A percentile compares a stretch with the other conserved stretches of the same genome.
phyloP scores from a whole-genome alignment of 2,329 filamentous ascomycete genomes.

The Claviceps arundinis region DNA sequence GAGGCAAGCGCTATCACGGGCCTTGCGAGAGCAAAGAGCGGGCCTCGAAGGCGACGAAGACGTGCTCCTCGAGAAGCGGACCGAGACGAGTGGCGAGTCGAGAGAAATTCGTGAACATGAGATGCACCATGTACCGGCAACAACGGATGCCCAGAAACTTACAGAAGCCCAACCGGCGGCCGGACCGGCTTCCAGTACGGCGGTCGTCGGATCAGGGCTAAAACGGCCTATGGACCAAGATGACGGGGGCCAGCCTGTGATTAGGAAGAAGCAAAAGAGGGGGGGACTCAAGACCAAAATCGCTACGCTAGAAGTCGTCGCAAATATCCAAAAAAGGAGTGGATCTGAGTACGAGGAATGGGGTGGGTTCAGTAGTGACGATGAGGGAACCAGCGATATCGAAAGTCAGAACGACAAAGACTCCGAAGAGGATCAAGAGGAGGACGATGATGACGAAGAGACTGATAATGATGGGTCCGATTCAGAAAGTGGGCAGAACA shows the following conservation, averaged over 20 bases:
- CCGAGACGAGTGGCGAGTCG: conserved; percentile 19
- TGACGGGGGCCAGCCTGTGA: conserved; percentile 64
- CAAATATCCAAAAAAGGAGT: conserved; percentile 22
- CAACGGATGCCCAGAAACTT: neutral
- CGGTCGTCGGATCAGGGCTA: conserved; percentile 57
- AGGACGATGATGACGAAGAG: conserved; percentile 9
- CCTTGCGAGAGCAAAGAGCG: conserved; percentile 49
- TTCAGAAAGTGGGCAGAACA: conserved; percentile 11
- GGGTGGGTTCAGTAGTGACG: conserved; percentile 46
- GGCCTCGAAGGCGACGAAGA: conserved; percentile 44
- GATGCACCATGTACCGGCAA: conserved; percentile 7
- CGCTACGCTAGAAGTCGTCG: conserved; percentile 29
- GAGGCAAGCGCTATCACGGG: conserved; percentile 51
- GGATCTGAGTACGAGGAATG: conserved; percentile 37
- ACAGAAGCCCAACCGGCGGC: neutral
- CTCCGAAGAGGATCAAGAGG: conserved; percentile 15
- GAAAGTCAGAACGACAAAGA: conserved; percentile 11
- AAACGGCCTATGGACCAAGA: conserved; percentile 78
- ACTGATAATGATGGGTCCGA: conserved; percentile 20
- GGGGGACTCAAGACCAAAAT: conserved; percentile 43
- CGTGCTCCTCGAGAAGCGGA: conserved; percentile 35
- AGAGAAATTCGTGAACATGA: conserved; percentile 11
- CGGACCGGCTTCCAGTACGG: neutral
- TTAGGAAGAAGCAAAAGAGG: conserved; percentile 70
- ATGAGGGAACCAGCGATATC: conserved; percentile 14